Conservation (phyloP, 495 filamentous ascomycete genomes). For the Cercophora sp. region DNA sequence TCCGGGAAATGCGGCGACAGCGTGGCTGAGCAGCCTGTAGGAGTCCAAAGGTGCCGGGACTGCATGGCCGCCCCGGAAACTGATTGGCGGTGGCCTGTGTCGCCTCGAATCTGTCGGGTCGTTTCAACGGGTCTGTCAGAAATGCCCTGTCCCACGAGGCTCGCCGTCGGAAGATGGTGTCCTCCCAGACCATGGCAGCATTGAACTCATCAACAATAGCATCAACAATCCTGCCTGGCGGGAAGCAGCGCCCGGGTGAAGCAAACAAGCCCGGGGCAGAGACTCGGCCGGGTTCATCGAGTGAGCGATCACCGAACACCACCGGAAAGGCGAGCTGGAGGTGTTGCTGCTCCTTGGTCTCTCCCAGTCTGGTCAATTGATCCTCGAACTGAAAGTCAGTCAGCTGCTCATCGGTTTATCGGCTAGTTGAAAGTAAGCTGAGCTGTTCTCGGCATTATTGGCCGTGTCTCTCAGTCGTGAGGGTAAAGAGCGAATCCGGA, state of each 20-base stretch:
- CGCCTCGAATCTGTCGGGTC: conserved; percentile 10
- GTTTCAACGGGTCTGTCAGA: conserved; percentile 8
- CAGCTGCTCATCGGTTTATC: background rate
- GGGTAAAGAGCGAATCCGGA: conserved; percentile 5
- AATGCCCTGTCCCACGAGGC: conserved; percentile 13
- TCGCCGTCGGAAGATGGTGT: conserved; percentile 1
- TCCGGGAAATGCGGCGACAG: conserved; percentile 15
- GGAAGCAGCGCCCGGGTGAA: background rate
- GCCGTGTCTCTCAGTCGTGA: conserved; percentile 3
- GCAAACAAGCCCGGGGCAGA: background rate
- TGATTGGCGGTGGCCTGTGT: conserved; percentile 21
- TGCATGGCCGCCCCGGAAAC: conserved; percentile 11
- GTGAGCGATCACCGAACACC: conserved; percentile 2
- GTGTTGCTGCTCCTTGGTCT: background rate
- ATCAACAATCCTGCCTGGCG: conserved; percentile 1
- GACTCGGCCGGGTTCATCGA: background rate
- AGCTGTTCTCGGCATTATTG: conserved; percentile 21
- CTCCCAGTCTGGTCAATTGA: background rate
- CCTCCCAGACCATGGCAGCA: background rate
- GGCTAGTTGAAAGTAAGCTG: conserved; percentile 14
- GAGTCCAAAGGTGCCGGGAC: conserved; percentile 14
- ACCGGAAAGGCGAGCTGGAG: background rate
- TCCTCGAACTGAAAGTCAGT: background rate
- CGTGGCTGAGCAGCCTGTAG: conserved; percentile 13
- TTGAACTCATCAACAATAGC: conserved; percentile 1